These are phyloP conservation scores for Arthrobotrys megalospora DNA, from an alignment of 2,329 filamentous ascomycete genomes.

Conservation along the genomic window DNA sequence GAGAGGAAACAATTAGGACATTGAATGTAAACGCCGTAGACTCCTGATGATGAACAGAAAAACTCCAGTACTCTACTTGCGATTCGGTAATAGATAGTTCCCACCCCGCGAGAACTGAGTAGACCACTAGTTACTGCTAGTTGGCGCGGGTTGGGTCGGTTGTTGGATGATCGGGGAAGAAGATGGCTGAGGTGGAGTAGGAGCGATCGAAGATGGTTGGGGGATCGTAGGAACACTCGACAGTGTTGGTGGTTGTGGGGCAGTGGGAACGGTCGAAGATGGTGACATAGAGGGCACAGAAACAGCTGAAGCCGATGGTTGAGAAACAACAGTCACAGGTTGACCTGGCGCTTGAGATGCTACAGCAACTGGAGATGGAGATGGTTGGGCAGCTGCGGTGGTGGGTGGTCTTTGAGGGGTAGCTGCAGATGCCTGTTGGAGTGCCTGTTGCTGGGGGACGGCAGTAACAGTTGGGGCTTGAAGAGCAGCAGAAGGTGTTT, in stretches of 20 bases:
- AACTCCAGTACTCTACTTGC: constrained; percentile 2
- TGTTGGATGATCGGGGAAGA: constrained; percentile 1
- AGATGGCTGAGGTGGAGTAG: constrained; percentile 5
- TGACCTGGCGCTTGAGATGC: not conserved
- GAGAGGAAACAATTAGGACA: not conserved
- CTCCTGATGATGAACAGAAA: constrained; percentile 11
- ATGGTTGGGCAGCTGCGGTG: not conserved
- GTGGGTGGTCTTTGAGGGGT: not conserved
- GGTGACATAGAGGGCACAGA: not conserved
- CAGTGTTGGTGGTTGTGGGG: not conserved
- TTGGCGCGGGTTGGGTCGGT: constrained; percentile 2
- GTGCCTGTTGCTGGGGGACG: not conserved
- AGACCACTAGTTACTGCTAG: constrained; percentile 10
- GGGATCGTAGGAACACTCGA: not conserved
- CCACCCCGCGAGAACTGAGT: not conserved
- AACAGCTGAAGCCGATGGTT: not conserved
- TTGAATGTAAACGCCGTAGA: constrained; percentile 10
- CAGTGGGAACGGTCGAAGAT: not conserved
- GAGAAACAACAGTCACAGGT: not conserved
- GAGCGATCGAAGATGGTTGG: not conserved
- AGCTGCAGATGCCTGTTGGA: not conserved
- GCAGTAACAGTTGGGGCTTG: not conserved
- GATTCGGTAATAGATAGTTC: not conserved
- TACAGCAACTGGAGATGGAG: not conserved
- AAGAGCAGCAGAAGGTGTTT: not conserved